Conservation (phyloP, 768 basidiomycete genomes). For the Panellus pusillus region DNA sequence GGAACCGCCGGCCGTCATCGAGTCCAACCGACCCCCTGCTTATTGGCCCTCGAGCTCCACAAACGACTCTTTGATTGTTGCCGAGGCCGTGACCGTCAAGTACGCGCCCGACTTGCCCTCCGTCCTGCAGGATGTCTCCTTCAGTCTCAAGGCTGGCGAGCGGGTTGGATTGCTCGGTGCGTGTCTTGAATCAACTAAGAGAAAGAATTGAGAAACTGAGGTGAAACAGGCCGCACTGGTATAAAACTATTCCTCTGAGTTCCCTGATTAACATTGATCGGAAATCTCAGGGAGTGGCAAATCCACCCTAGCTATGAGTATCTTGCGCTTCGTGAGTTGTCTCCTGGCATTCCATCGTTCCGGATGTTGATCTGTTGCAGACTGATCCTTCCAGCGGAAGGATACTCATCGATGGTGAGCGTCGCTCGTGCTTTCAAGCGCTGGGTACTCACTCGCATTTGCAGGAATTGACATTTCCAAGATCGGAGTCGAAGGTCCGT, state of each 20-base stretch:
- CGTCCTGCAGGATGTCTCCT: constrained; percentile 77
- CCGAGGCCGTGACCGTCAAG: constrained; percentile 77
- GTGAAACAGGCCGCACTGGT: no score
- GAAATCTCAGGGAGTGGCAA: constrained; percentile 49
- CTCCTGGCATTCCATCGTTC: not conserved
- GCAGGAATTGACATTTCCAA: constrained; percentile 57
- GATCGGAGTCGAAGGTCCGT: constrained; percentile 59
- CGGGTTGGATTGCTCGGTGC: constrained; percentile 74
- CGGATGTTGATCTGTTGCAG: constrained; percentile 22
- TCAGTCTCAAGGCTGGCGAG: constrained; percentile 69
- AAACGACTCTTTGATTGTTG: constrained; percentile 56
- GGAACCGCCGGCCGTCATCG: constrained; percentile 77
- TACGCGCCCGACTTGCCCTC: constrained; percentile 85
- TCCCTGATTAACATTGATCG: no score
- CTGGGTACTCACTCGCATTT: no score
- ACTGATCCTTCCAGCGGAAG: constrained; percentile 57
- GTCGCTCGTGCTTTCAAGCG: no score
- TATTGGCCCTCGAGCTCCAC: constrained; percentile 87
- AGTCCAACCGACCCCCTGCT: constrained; percentile 76
- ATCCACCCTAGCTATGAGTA: constrained; percentile 66
- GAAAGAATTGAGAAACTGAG: no score
- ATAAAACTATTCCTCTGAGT: no score
- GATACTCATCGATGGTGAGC: constrained; percentile 56
- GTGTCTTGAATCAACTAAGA: no score
- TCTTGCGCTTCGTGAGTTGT: constrained; percentile 56